These are phyloP conservation scores for Blumeriella jaapii DNA, from an alignment of 2,329 filamentous ascomycete species.

Conservation along the genomic window DNA sequence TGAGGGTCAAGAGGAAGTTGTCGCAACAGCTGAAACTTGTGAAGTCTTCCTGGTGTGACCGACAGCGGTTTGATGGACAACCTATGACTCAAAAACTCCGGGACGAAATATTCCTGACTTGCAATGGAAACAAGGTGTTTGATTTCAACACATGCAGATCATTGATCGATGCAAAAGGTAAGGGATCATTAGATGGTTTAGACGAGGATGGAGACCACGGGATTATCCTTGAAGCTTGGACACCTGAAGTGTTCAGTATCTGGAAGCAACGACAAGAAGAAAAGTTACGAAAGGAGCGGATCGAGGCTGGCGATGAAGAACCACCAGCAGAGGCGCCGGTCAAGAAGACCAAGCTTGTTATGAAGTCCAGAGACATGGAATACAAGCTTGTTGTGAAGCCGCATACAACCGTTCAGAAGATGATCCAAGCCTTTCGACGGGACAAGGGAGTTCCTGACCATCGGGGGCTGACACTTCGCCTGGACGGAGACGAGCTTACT, in stretches of 20 bases:
- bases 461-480: constrained; percentile 49
- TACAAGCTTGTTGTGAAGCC: constrained; percentile 40
- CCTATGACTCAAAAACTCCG: constrained; percentile 31
- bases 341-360: constrained; percentile 36
- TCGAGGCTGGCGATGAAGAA: constrained; percentile 19
- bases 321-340: constrained; percentile 19
- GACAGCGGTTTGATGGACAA: constrained; percentile 39
- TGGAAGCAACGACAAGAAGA: constrained; percentile 12
- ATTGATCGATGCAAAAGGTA: constrained; percentile 27
- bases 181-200: constrained; percentile 31
- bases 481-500: constrained; percentile 65
- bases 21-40: constrained; percentile 57
- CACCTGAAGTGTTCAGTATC: constrained; percentile 45
- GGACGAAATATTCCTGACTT: constrained; percentile 62
- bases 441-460: constrained; percentile 39
- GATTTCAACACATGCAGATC: constrained; percentile 58
- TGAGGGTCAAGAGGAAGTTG: constrained; percentile 56
- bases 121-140: constrained; percentile 62
- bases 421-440: constrained; percentile 50
- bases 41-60: constrained; percentile 55
- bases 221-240: constrained; percentile 71
- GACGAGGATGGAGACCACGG: constrained; percentile 39
- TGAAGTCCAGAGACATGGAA: constrained; percentile 42
- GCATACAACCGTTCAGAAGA: constrained; percentile 47
- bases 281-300: constrained; percentile 5